Evolutionary conservation across 495 filamentous ascomycete genomes (phyloP).

Genomic region (Astrocystis sublimbata): DNA sequence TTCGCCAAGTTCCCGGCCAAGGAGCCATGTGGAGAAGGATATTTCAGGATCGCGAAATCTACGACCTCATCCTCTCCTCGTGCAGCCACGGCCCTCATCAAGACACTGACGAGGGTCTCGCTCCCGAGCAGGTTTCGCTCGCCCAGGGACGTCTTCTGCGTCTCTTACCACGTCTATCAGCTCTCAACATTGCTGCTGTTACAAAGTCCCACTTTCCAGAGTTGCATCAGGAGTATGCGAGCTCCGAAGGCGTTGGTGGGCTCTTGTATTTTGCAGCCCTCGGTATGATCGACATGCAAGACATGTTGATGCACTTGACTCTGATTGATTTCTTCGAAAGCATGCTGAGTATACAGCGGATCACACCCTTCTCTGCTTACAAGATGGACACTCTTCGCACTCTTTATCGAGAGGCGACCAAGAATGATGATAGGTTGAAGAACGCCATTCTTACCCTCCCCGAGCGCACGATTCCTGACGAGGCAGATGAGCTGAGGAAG

Average conservation of each 20-base stretch:
- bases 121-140: conserved; percentile 66
- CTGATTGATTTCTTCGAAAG: conserved; percentile 74
- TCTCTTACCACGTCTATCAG: conserved; percentile 66
- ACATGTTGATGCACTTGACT: conserved; percentile 78
- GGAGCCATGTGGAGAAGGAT: conserved; percentile 72
- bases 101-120: conserved; percentile 39
- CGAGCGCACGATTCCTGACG: conserved; percentile 46
- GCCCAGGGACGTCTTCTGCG: conserved; percentile 77
- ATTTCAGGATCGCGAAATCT: conserved; percentile 66
- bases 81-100: conserved; percentile 52
- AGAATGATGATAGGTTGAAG: conserved; percentile 41
- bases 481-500: conserved; percentile 39
- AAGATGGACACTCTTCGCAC: conserved; percentile 44
- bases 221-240: conserved; percentile 56
- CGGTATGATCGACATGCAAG: conserved; percentile 71
- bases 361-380: conserved; percentile 40
- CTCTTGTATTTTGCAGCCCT: conserved; percentile 73
- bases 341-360: conserved; percentile 57
- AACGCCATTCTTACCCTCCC: conserved; percentile 44
- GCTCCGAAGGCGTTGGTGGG: conserved; percentile 46
- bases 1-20: conserved; percentile 53
- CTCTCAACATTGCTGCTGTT: conserved; percentile 63
- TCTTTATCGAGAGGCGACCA: conserved; percentile 41
- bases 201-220: conserved; percentile 59
- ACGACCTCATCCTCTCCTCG: conserved; percentile 62